Base-by-base conservation (phyloP, 2,329 filamentous ascomycete genomes). In the Fusarium coicis region DNA sequence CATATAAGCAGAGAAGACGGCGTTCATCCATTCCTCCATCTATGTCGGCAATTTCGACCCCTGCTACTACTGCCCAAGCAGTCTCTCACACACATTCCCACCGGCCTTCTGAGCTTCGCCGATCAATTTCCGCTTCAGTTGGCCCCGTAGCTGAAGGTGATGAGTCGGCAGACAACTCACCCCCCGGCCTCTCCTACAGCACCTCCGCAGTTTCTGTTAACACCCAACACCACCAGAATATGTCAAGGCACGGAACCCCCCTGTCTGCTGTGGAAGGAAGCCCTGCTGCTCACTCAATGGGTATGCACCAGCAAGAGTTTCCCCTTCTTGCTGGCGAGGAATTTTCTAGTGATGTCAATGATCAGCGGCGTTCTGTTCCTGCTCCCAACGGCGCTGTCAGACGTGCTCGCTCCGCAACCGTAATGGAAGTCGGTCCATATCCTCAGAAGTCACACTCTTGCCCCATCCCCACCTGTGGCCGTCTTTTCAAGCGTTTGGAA, bases 381-480 rank as follows among this genome's bases (percentile, higher is more conserved):
- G 85, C 93, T 84, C 82, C 91, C 28, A 91, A 91, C 70, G 93
- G 92, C 68, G 94, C 94, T 66, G 92, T 96, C 78, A 93, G 96
- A 77, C 91, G 96, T 79, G 96, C 96, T 73, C 92, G 96, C 74
- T 98, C 95, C 76, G 96, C 96, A 58, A 98, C 96, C 8, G 93
- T 97, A 83, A 97, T 97, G 93, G 96, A 99, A 83, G 90, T 98
- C 72, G 95, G 94, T 37, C 96, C 97, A 19, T 98, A 98, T 81
- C 95, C 96, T 57, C 94, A 97, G 81, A 99, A 99, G 84, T 97
- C 95, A 44, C 96, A 99, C 84, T 98, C 96, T 4, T 99, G 96
- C 86, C 96, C 96, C n/a, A 99, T 99, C 79, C 96, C 96, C 34
- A 97, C 96, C 62, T 99, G 96, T 82, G 96, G 96, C 61, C 93